Conservation (phyloP, 257 asterid species). For the Capsicum rhomboideum region DNA sequence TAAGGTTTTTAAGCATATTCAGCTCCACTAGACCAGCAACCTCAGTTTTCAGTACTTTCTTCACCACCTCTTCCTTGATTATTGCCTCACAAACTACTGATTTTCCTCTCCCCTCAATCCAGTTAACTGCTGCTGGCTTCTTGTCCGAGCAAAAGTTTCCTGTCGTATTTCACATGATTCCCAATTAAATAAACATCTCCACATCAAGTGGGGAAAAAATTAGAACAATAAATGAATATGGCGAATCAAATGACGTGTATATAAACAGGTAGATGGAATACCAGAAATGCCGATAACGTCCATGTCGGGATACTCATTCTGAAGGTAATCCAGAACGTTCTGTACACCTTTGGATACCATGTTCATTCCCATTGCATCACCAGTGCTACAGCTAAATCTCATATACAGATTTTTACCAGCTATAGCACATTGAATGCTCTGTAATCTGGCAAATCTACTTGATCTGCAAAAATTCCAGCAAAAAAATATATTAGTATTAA, state of each 20-base stretch:
- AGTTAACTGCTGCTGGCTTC: conserved; percentile 51
- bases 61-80: conserved; percentile 37
- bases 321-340: conserved; percentile 43
- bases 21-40: conserved; percentile 44
- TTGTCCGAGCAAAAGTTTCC: conserved; percentile 48
- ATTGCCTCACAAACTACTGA: conserved; percentile 51
- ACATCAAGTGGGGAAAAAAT: not conserved
- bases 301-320: conserved; percentile 41
- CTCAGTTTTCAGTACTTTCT: conserved; percentile 40
- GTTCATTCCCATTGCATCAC: conserved; percentile 63
- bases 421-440: conserved; percentile 35
- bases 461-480: conserved; percentile 23
- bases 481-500: not conserved
- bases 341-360: conserved; percentile 58
- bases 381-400: conserved; percentile 48
- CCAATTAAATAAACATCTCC: not conserved
- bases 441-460: conserved; percentile 44
- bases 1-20: conserved; percentile 41
- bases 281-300: conserved; percentile 51
- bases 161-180: not conserved
- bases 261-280: not conserved
- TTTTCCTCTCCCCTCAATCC: conserved; percentile 55
- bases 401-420: conserved; percentile 49
- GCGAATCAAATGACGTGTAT: not conserved
- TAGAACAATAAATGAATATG: not conserved